Percentiles rank a stretch among this genome's conserved stretches.
These are phyloP conservation scores for Boletus coccyginus DNA, from an alignment of 768 basidiomycete genomes.

Conservation along the genomic window DNA sequence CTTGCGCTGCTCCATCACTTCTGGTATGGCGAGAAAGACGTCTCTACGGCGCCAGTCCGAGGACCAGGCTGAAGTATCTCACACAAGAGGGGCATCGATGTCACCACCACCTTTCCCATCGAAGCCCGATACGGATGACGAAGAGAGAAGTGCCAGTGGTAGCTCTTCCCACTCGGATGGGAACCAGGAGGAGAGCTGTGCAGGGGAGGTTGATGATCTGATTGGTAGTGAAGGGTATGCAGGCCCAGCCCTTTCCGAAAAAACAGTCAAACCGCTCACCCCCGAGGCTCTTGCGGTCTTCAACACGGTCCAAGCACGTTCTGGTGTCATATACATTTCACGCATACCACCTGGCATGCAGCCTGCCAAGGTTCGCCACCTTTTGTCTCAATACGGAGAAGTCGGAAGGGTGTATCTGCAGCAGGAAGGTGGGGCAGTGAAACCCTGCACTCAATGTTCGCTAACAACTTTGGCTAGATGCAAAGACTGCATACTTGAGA, in stretches of 20 bases:
- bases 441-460: not conserved
- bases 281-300: conserved; percentile 73
- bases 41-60: not conserved
- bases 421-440: conserved; percentile 67
- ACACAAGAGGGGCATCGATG: not conserved
- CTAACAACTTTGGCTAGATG: conserved; percentile 44
- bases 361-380: conserved; percentile 90
- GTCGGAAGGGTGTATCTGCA: conserved; percentile 92
- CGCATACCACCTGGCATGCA: conserved; percentile 98
- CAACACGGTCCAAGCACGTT: conserved; percentile 66
- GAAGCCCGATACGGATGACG: not conserved
- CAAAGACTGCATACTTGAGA: conserved; percentile 83
- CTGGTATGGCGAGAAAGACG: conserved; percentile 6
- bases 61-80: not conserved
- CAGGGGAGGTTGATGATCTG: conserved; percentile 22
- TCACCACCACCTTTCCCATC: not conserved
- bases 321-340: conserved; percentile 93
- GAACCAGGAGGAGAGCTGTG: conserved; percentile 27
- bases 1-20: not conserved
- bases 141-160: not conserved
- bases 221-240: conserved; percentile 61
- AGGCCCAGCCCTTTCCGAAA: conserved; percentile 39
- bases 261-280: conserved; percentile 70
- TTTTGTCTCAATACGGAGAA: conserved; percentile 88
- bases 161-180: conserved; percentile 3